Conservation (phyloP, 2,329 filamentous ascomycete genomes). For the Trichophyton rubrum region DNA sequence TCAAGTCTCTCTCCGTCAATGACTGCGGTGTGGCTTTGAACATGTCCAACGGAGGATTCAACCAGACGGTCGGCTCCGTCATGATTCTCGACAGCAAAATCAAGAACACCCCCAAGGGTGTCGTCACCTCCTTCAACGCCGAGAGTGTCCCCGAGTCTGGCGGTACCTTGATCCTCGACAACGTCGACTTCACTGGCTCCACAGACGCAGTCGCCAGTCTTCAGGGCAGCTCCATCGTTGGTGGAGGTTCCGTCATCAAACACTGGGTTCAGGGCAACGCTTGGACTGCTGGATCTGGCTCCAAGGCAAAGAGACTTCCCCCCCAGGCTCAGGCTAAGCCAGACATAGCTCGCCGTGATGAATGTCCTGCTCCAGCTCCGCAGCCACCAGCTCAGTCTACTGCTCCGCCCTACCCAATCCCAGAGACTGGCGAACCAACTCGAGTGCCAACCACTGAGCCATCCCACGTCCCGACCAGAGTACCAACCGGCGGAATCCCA, state of each 20-base stretch:
- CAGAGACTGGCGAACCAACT: conserved; percentile 1
- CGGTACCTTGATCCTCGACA: conserved; percentile 74
- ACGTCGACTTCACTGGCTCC: conserved; percentile 69
- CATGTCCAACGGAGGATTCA: conserved; percentile 52
- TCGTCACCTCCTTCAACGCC: conserved; percentile 61
- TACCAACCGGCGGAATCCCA: conserved; percentile 1
- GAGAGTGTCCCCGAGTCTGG: conserved; percentile 54
- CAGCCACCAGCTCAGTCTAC: neutral
- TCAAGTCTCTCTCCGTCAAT: conserved; percentile 64
- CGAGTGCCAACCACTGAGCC: conserved; percentile 4
- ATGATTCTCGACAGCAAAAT: conserved; percentile 71
- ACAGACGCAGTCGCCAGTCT: conserved; percentile 51
- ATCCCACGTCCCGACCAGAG: neutral
- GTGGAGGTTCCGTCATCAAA: conserved; percentile 54
- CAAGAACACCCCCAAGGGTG: conserved; percentile 59
- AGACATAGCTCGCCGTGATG: neutral
- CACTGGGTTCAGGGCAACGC: conserved; percentile 71
- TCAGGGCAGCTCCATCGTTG: conserved; percentile 49
- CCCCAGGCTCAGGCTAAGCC: neutral
- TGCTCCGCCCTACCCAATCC: neutral
- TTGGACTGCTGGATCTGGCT: conserved; percentile 38
- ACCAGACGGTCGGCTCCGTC: conserved; percentile 74
- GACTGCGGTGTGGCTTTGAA: conserved; percentile 65
- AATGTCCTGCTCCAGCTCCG: neutral
- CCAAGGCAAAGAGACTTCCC: conserved; percentile 8